Conservation (phyloP, 2,329 filamentous ascomycete species). For the Dactylellina cionopaga region DNA sequence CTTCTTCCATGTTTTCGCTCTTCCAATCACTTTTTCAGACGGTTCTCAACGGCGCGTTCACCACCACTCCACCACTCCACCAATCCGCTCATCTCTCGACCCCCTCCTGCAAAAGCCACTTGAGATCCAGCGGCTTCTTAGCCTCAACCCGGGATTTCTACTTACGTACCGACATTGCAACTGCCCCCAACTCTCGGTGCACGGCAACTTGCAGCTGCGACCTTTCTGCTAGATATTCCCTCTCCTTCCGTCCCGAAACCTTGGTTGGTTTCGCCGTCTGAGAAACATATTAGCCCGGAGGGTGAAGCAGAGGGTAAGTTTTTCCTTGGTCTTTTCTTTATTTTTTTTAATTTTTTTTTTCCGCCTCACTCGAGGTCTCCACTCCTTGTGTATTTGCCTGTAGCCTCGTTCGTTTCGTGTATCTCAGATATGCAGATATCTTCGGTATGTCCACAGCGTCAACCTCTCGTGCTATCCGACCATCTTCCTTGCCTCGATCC, state of each 20-base stretch:
- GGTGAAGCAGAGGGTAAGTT: constrained; percentile 16
- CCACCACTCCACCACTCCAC: constrained; percentile 4
- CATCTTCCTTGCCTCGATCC: constrained; percentile 11
- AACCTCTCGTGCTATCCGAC: neutral
- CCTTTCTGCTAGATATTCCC: constrained; percentile 9
- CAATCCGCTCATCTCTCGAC: constrained; percentile 6
- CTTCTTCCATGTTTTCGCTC: constrained; percentile 12
- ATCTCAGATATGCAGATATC: neutral
- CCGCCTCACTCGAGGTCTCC: neutral
- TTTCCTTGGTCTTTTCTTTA: neutral
- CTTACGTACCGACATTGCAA: neutral
- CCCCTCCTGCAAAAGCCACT: neutral
- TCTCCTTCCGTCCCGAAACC: constrained; percentile 15
- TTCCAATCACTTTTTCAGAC: constrained; percentile 45
- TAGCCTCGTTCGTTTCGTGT: constrained; percentile 4
- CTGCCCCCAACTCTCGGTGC: neutral
- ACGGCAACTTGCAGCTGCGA: constrained; percentile 37
- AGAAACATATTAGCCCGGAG: no score
- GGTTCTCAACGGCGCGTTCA: constrained; percentile 36
- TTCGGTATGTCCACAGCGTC: neutral
- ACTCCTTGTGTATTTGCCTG: neutral
- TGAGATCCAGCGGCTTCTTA: neutral
- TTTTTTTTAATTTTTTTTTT: no score
- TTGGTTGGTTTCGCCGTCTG: constrained; percentile 5
- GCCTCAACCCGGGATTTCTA: neutral